Percentiles rank a stretch among this genome's conserved stretches.
Evolutionary conservation across 179 eudicot genomes (phyloP).

Genomic region (Silene noctiflora): DNA sequence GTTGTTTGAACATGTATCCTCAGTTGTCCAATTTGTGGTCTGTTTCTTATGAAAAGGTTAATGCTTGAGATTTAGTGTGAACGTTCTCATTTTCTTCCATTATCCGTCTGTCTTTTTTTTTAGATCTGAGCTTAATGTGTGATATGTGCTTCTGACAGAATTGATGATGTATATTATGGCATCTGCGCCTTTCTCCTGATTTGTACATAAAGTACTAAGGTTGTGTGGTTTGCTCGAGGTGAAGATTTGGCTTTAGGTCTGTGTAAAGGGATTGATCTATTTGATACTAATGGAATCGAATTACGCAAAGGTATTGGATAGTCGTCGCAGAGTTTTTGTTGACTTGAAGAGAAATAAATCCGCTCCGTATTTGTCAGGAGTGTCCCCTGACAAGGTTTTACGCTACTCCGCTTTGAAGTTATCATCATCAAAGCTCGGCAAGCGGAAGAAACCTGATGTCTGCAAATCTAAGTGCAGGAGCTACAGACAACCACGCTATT

Average conservation of each 20-base stretch:
- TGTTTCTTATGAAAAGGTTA: not conserved
- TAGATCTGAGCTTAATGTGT: not conserved
- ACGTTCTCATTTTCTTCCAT: not conserved
- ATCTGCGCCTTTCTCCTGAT: slow-evolving; percentile 23
- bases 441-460: slow-evolving; percentile 61
- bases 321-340: slow-evolving; percentile 41
- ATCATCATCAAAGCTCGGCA: slow-evolving; percentile 38
- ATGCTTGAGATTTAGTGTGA: slow-evolving; percentile 5
- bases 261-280: slow-evolving; percentile 50
- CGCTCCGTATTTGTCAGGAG: slow-evolving; percentile 37
- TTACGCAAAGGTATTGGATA: slow-evolving; percentile 74
- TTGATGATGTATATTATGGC: slow-evolving; percentile 30
- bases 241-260: slow-evolving; percentile 39
- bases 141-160: slow-evolving; percentile 20
- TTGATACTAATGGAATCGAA: slow-evolving; percentile 60
- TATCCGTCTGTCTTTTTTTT: not conserved
- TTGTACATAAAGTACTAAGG: slow-evolving; percentile 20
- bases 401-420: slow-evolving; percentile 37
- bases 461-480: slow-evolving; percentile 36
- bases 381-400: slow-evolving; percentile 29
- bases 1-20: not conserved
- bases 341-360: slow-evolving; percentile 63
- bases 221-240: slow-evolving; percentile 26
- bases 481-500: slow-evolving; percentile 41
- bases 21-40: not conserved